Evolutionary conservation across 139 green algal genomes (phyloP).

Genomic region (Picochlorum sp.): DNA sequence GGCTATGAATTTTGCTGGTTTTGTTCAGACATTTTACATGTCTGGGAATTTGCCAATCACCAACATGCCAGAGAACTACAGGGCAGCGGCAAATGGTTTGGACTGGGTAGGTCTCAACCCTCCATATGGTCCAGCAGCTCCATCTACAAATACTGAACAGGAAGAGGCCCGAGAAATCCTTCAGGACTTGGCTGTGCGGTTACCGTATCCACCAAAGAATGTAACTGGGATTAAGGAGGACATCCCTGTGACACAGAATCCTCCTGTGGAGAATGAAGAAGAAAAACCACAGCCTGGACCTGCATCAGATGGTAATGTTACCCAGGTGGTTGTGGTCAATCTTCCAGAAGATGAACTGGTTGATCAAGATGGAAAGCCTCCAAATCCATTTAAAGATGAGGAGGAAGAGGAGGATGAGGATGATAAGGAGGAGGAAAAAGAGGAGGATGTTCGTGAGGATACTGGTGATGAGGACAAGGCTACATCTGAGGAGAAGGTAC

Average conservation of each 20-base stretch:
- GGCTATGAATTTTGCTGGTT: conserved; percentile 18
- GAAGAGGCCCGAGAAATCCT: background rate
- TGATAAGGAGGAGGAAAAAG: background rate
- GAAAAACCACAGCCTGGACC: too few species aligned
- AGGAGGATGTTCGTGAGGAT: background rate
- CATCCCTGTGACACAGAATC: too few species aligned
- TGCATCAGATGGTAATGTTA: background rate
- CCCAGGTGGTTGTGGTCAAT: background rate
- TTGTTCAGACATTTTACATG: conserved; percentile 23
- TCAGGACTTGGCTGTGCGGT: background rate
- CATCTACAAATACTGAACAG: background rate
- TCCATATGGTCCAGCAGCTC: conserved; percentile 6
- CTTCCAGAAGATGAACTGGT: background rate
- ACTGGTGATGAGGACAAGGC: background rate
- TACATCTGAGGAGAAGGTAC: background rate
- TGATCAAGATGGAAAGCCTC: background rate
- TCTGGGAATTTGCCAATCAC: conserved; percentile 19
- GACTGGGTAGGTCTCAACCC: conserved; percentile 5
- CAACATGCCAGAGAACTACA: conserved; percentile 24
- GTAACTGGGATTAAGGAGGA: background rate
- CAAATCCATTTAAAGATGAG: background rate
- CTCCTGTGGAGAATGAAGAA: too few species aligned
- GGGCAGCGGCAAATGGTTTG: background rate
- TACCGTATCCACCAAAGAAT: conserved; percentile 6
- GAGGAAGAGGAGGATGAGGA: background rate